phyloP scores from a whole-genome alignment of 1,139 yeast genomes.

The Magnusiomyces magnusii region DNA sequence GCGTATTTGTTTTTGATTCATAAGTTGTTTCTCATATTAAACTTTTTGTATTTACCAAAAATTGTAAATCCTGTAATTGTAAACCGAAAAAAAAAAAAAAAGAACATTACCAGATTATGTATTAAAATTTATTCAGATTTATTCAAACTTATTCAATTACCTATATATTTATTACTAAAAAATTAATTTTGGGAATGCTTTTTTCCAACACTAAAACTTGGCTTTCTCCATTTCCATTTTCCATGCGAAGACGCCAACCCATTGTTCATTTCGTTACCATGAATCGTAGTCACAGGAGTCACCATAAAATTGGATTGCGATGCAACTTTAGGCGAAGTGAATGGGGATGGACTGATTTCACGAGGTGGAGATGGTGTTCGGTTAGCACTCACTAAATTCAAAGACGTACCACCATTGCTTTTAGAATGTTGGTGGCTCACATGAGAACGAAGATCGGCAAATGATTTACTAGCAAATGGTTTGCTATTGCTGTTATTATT shows the following conservation, averaged over 20 bases:
- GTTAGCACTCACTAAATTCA: not conserved
- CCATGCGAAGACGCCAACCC: not conserved
- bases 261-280: not conserved
- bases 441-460: not conserved
- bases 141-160: not conserved
- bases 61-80: too few relatives aligned
- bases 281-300: not conserved
- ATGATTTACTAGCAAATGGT: not conserved
- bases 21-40: too few relatives aligned
- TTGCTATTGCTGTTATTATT: not conserved
- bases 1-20: too few relatives aligned
- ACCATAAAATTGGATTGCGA: not conserved
- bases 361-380: not conserved
- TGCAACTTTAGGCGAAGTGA: not conserved
- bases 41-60: too few relatives aligned
- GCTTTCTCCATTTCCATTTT: conserved; percentile 7
- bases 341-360: not conserved
- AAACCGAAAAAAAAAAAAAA: too few relatives aligned
- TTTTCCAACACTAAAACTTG: conserved; percentile 6
- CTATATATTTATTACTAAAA: too few relatives aligned
- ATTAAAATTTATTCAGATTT: not conserved
- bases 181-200: not conserved
- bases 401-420: not conserved
- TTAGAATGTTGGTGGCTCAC: not conserved
- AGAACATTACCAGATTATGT: too few relatives aligned